These are phyloP conservation scores for Cryptococcus jaspeensis DNA, from an alignment of 1,284 basidiomycete species.

Conservation along the genomic window DNA sequence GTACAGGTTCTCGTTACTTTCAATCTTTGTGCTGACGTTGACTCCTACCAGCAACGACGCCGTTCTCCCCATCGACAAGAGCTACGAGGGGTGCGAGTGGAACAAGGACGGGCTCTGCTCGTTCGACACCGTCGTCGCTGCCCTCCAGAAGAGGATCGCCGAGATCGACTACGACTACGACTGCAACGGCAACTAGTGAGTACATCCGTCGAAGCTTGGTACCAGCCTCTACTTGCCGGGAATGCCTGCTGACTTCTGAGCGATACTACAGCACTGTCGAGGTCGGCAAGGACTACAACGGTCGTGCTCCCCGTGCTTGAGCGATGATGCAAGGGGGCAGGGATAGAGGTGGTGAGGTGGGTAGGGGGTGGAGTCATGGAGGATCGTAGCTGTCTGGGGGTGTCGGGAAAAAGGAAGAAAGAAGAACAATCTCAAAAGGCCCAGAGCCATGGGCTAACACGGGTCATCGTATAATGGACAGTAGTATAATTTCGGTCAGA, in stretches of 20 bases:
- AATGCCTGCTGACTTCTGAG: background rate
- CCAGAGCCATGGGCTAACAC: too few relatives aligned
- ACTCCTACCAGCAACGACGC: conserved; percentile 70
- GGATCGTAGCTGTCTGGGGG: too few relatives aligned
- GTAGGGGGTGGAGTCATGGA: too few relatives aligned
- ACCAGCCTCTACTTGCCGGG: background rate
- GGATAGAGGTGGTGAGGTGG: too few relatives aligned
- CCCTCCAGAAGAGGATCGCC: conserved; percentile 64
- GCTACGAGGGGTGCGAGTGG: conserved; percentile 64
- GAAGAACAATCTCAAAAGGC: too few relatives aligned
- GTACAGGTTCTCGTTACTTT: background rate
- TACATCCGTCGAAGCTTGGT: conserved; percentile 27
- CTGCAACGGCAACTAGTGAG: conserved; percentile 70
- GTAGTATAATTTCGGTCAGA: too few relatives aligned
- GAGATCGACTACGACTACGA: conserved; percentile 73
- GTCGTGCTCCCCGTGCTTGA: conserved; percentile 17
- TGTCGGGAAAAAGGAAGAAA: too few relatives aligned
- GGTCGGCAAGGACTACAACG: conserved; percentile 30
- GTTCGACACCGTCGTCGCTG: conserved; percentile 68
- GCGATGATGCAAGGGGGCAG: too few relatives aligned
- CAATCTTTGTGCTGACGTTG: background rate
- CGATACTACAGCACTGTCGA: conserved; percentile 16
- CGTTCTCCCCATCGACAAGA: conserved; percentile 72
- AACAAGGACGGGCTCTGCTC: conserved; percentile 75
- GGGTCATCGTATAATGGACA: too few relatives aligned